Conservation (phyloP, 352 stramenopile genomes). For the Thalassiosira ordinaria region DNA sequence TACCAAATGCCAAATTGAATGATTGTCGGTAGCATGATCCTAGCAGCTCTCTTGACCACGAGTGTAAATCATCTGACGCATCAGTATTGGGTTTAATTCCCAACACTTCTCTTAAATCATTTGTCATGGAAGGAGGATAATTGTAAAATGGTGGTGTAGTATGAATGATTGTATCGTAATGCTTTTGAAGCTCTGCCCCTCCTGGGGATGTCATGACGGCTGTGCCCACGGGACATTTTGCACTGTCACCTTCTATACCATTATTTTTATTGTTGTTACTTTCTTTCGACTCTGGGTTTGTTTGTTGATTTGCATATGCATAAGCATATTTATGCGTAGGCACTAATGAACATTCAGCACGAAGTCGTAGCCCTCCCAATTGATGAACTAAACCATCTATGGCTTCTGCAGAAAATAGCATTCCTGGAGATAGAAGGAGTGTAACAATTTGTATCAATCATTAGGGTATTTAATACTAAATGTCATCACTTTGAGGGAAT, state of each 20-base stretch:
- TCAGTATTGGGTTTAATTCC: constrained; percentile 9
- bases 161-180: constrained; percentile 74
- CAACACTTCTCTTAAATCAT: constrained; percentile 1
- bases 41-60: constrained; percentile 33
- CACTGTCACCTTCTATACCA: constrained; percentile 9
- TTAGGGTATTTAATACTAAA: too few species aligned
- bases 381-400: constrained; percentile 81
- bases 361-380: constrained; percentile 53
- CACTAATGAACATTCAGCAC: constrained; percentile 36
- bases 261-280: too few species aligned
- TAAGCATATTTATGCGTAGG: constrained; percentile 13
- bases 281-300: not conserved
- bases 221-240: constrained; percentile 58
- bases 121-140: constrained; percentile 35
- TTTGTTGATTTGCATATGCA: constrained; percentile 32
- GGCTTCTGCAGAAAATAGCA: constrained; percentile 14
- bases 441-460: too few species aligned
- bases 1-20: constrained; percentile 55
- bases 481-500: too few species aligned
- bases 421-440: too few species aligned
- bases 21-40: constrained; percentile 64
- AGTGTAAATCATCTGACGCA: constrained; percentile 24
- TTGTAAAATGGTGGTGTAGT: constrained; percentile 76
- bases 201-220: constrained; percentile 53
- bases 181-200: constrained; percentile 30